phyloP scores from a whole-genome alignment of 1,284 basidiomycete genomes.

The Sporisorium graminicola region DNA sequence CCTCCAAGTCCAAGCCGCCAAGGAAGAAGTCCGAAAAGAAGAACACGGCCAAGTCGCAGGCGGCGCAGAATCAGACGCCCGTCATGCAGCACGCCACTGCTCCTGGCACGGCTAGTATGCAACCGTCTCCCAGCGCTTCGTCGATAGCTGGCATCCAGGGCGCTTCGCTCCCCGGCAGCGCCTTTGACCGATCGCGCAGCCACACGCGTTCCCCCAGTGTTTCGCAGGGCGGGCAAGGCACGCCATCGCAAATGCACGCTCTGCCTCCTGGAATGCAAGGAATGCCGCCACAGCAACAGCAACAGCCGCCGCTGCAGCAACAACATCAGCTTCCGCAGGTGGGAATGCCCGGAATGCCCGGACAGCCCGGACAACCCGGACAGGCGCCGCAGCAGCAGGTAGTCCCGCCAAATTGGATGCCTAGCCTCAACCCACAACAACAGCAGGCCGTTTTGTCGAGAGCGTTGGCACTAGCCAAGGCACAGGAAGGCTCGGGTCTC shows the following conservation, averaged over 20 bases:
- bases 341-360: conserved; percentile 32
- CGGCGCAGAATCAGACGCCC: conserved; percentile 41
- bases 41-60: conserved; percentile 30
- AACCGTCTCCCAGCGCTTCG: conserved; percentile 45
- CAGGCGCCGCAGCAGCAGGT: conserved; percentile 35
- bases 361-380: conserved; percentile 25
- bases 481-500: conserved; percentile 48
- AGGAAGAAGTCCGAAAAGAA: conserved; percentile 54
- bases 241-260: conserved; percentile 47
- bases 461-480: conserved; percentile 58
- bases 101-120: conserved; percentile 32
- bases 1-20: conserved; percentile 42
- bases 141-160: conserved; percentile 46
- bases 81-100: conserved; percentile 41
- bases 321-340: conserved; percentile 22
- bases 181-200: conserved; percentile 54
- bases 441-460: conserved; percentile 60
- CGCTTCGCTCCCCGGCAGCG: conserved; percentile 36
- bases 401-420: conserved; percentile 55
- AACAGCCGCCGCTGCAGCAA: conserved; percentile 10
- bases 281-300: conserved; percentile 29
- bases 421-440: conserved; percentile 57
- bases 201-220: conserved; percentile 56
- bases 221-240: conserved; percentile 40
- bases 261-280: conserved; percentile 35